Evolutionary conservation across 2,329 filamentous ascomycete genomes (phyloP).

Genomic region (Phialocephala sp.): DNA sequence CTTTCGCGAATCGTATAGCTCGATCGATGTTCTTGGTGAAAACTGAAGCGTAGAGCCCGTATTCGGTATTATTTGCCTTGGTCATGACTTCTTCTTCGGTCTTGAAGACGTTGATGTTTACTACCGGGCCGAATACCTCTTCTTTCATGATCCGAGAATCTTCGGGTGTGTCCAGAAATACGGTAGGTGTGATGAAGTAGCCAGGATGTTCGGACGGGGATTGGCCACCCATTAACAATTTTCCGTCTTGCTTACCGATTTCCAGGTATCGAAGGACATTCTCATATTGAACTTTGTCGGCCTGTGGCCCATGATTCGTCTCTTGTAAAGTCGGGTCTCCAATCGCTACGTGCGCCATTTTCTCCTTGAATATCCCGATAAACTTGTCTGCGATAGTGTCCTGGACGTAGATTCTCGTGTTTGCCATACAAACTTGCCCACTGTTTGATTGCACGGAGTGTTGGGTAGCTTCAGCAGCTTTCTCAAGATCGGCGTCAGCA

Average conservation of each 20-base stretch:
- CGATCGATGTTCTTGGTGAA: constrained; percentile 62
- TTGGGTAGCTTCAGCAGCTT: constrained; percentile 32
- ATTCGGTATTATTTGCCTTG: constrained; percentile 68
- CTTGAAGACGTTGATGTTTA: constrained; percentile 60
- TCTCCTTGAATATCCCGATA: constrained; percentile 31
- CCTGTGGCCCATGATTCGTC: constrained; percentile 35
- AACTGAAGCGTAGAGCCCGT: constrained; percentile 63
- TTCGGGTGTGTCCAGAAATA: constrained; percentile 33
- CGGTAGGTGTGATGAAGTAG: constrained; percentile 31
- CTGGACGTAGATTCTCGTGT: constrained; percentile 35
- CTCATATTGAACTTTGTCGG: constrained; percentile 33
- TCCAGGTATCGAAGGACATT: constrained; percentile 34
- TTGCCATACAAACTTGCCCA: constrained; percentile 38
- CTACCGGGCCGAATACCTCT: constrained; percentile 67
- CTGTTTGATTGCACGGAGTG: constrained; percentile 32
- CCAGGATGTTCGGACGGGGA: constrained; percentile 11
- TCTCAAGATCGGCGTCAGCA: constrained; percentile 58
- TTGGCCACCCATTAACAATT: constrained; percentile 25
- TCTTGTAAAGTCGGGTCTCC: constrained; percentile 28
- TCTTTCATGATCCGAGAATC: constrained; percentile 45
- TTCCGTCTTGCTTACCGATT: constrained; percentile 31
- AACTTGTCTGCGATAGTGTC: constrained; percentile 33
- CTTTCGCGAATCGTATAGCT: constrained; percentile 52
- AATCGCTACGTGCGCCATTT: constrained; percentile 23
- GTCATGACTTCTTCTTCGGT: constrained; percentile 61